These are phyloP conservation scores for Zasmidium angulare DNA, from an alignment of 2,329 filamentous ascomycete species.

Conservation along the genomic window DNA sequence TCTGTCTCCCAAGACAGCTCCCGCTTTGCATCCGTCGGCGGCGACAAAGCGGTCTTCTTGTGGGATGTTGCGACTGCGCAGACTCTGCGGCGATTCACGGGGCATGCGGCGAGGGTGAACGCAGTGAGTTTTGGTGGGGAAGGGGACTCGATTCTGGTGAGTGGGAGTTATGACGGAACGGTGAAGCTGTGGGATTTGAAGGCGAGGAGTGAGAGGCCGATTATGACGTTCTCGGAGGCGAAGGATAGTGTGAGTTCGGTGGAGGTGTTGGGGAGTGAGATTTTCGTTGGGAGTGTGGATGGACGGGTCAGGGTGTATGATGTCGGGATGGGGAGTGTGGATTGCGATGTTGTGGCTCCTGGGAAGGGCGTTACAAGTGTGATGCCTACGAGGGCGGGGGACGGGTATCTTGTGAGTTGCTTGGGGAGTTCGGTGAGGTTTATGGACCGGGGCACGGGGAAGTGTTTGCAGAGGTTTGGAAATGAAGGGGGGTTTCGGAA, in stretches of 20 bases:
- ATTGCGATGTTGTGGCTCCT: constrained; percentile 65
- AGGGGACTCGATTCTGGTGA: constrained; percentile 64
- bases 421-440: constrained; percentile 76
- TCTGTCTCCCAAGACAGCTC: constrained; percentile 73
- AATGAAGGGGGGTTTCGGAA: constrained; percentile 58
- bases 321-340: constrained; percentile 69
- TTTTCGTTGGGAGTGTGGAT: constrained; percentile 79
- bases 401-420: constrained; percentile 70
- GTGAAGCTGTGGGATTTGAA: constrained; percentile 75
- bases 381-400: constrained; percentile 67
- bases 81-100: constrained; percentile 72
- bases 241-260: constrained; percentile 62
- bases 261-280: constrained; percentile 46
- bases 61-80: constrained; percentile 87
- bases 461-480: constrained; percentile 69
- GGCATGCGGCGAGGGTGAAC: constrained; percentile 69
- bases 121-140: constrained; percentile 75
- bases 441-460: constrained; percentile 75
- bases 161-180: constrained; percentile 71
- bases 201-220: constrained; percentile 56
- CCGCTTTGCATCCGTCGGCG: constrained; percentile 81
- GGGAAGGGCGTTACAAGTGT: constrained; percentile 68
- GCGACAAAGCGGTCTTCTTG: constrained; percentile 85
- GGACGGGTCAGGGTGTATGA: constrained; percentile 81
- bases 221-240: constrained; percentile 73